Percentiles rank a stretch among this genome's conserved stretches.
Conservation (phyloP, 2,329 filamentous ascomycete genomes). For the Exophiala calicioides region DNA sequence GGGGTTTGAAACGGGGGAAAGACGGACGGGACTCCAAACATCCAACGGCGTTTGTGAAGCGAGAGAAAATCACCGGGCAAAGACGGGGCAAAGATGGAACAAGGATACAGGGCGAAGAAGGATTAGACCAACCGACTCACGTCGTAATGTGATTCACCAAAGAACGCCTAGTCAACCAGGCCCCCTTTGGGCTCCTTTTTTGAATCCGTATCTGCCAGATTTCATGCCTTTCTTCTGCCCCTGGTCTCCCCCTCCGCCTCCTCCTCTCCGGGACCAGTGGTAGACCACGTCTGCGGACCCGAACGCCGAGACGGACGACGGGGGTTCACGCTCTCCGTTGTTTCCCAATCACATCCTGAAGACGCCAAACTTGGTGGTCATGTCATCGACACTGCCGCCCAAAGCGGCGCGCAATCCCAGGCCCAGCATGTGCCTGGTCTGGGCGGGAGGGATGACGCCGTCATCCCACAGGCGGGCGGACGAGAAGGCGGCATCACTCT, state of each 20-base stretch:
- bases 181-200: not conserved
- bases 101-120: no score
- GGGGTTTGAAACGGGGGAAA: not conserved
- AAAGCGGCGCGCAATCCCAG: constrained; percentile 71
- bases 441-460: constrained; percentile 74
- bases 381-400: constrained; percentile 63
- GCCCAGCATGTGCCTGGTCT: constrained; percentile 72
- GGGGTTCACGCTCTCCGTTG: no score
- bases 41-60: not conserved
- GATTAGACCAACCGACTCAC: constrained; percentile 22
- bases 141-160: constrained; percentile 7
- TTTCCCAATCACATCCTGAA: constrained; percentile 87
- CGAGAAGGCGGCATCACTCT: constrained; percentile 87
- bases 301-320: no score
- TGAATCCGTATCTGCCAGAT: not conserved
- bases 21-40: not conserved
- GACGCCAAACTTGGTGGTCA: constrained; percentile 71
- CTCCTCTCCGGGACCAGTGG: no score
- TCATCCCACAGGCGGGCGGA: constrained; percentile 91
- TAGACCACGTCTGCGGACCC: no score
- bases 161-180: not conserved
- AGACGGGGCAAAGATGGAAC: constrained; percentile 1
- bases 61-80: not conserved
- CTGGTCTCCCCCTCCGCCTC: no score
- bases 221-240: not conserved